Conservation (phyloP, 2,329 filamentous ascomycete species). For the Cordyceps javanica region DNA sequence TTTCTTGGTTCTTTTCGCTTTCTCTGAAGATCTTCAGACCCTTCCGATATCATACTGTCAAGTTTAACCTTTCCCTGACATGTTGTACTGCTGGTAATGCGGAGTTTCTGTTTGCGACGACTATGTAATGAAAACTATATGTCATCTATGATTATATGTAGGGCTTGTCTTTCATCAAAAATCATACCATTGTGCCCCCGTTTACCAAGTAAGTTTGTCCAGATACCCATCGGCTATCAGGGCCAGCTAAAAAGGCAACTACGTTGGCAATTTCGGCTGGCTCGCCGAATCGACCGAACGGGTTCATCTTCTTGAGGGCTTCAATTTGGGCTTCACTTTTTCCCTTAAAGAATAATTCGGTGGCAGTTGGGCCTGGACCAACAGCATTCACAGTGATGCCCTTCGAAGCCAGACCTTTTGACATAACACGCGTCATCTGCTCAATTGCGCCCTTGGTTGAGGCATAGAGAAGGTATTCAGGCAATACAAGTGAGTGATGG, state of each 20-base stretch:
- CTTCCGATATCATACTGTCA: too few species aligned
- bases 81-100: too few species aligned
- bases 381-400: constrained; percentile 43
- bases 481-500: constrained; percentile 31
- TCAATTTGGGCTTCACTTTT: constrained; percentile 42
- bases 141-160: too few species aligned
- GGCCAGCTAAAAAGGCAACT: constrained; percentile 16
- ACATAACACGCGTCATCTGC: constrained; percentile 48
- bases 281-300: constrained; percentile 18
- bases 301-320: constrained; percentile 24
- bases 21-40: too few species aligned
- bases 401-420: constrained; percentile 47
- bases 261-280: constrained; percentile 18
- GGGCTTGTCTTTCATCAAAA: too few species aligned
- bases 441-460: constrained; percentile 55
- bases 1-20: too few species aligned
- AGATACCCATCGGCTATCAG: constrained; percentile 18
- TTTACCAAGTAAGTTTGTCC: constrained; percentile 19
- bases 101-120: too few species aligned
- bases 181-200: constrained; percentile 13
- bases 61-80: too few species aligned
- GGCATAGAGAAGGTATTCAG: constrained; percentile 45
- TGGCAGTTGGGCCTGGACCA: constrained; percentile 41
- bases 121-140: too few species aligned
- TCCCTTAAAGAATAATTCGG: constrained; percentile 48